A percentile compares a stretch with the other conserved stretches of the same genome.
phyloP scores from a whole-genome alignment of 306 rosid species.

The Delonix regia region DNA sequence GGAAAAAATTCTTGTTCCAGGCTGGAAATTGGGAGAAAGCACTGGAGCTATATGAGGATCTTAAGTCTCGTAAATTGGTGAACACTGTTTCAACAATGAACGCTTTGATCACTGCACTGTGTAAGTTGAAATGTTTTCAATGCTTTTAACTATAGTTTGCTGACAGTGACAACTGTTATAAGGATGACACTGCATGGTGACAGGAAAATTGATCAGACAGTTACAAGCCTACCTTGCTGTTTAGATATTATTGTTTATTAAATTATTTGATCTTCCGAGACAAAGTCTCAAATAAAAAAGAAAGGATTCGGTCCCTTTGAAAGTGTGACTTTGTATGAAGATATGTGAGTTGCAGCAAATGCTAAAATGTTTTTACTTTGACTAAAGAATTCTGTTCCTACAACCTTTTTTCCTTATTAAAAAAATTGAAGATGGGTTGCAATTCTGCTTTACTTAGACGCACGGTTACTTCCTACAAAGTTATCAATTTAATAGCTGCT shows the following conservation, averaged over 20 bases:
- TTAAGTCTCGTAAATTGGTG: slow-evolving; percentile 63
- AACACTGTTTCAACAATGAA: slow-evolving; percentile 81
- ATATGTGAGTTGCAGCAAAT: neutral
- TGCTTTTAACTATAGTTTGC: neutral
- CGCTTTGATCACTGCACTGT: slow-evolving; percentile 92
- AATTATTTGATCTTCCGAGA: neutral
- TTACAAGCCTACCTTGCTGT: neutral
- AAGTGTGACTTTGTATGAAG: neutral
- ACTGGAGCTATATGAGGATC: slow-evolving; percentile 74
- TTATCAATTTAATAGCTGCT: slow-evolving; percentile 26
- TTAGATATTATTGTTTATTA: neutral
- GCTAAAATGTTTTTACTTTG: slow-evolving; percentile 14
- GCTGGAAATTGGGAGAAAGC: slow-evolving; percentile 90
- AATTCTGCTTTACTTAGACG: slow-evolving; percentile 17
- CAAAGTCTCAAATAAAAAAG: neutral
- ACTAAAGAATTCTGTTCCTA: neutral
- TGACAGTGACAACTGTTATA: neutral
- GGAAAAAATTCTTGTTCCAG: slow-evolving; percentile 57
- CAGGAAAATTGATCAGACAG: neutral
- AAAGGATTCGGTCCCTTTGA: neutral
- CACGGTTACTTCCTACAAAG: slow-evolving; percentile 1
- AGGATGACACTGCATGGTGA: neutral
- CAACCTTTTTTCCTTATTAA: neutral
- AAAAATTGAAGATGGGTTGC: neutral
- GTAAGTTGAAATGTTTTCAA: slow-evolving; percentile 55